Evolutionary conservation across 768 basidiomycete genomes (phyloP).

Genomic region (Hypholoma sublateritium): DNA sequence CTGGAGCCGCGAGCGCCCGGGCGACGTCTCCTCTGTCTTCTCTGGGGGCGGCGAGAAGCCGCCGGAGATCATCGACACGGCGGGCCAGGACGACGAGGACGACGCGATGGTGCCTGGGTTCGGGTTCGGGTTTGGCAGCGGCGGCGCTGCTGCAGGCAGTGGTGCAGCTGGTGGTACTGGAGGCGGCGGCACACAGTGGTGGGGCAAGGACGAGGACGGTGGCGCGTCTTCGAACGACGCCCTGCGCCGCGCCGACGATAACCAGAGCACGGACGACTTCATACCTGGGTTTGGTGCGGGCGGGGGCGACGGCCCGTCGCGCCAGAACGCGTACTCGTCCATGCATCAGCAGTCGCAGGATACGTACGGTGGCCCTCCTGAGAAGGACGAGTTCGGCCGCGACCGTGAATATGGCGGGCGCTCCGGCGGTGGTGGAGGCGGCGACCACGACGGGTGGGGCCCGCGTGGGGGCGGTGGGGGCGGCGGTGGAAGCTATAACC

Average conservation of each 20-base stretch:
- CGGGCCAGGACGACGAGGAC: conserved; percentile 71
- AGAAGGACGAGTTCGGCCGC: conserved; percentile 32
- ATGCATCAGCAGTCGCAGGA: conserved; percentile 45
- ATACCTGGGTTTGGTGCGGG: conserved; percentile 65
- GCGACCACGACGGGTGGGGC: conserved; percentile 31
- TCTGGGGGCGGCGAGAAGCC: conserved; percentile 84
- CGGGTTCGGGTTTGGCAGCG: conserved; percentile 36
- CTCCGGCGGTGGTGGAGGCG: conserved; percentile 28
- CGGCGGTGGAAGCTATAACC: conserved; percentile 29
- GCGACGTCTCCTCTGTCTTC: conserved; percentile 78
- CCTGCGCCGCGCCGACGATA: conserved; percentile 25
- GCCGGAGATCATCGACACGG: conserved; percentile 59
- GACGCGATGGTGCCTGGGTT: conserved; percentile 78
- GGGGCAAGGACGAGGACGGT: conserved; percentile 47
- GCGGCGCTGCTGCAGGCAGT: conserved; percentile 30
- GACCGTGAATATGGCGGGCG: conserved; percentile 31
- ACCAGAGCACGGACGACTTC: conserved; percentile 49
- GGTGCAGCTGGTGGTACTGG: conserved; percentile 36
- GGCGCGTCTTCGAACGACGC: conserved; percentile 18
- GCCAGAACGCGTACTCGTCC: conserved; percentile 29
- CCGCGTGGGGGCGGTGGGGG: conserved; percentile 32
- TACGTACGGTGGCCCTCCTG: conserved; percentile 38
- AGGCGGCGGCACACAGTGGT: conserved; percentile 31
- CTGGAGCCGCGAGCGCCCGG: conserved; percentile 91
- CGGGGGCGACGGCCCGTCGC: conserved; percentile 13